Conservation (phyloP, 2,329 filamentous ascomycete genomes). For the Trichoderma sp. region DNA sequence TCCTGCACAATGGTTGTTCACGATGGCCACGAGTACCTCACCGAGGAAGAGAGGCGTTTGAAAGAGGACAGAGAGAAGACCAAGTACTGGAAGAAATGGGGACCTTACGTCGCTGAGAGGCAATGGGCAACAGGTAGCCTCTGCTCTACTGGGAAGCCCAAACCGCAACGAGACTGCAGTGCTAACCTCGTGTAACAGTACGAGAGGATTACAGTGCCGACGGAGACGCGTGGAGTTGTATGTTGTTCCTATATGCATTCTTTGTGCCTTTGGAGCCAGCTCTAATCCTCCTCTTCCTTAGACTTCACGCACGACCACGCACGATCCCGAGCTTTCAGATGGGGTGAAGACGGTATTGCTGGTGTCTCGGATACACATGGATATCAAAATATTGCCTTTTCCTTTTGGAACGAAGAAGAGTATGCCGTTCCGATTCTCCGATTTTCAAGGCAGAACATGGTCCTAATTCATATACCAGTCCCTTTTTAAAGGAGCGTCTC, state of each 20-base stretch:
- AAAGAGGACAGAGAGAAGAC: conserved; percentile 77
- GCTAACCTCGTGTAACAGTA: conserved; percentile 46
- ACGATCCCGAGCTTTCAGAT: conserved; percentile 82
- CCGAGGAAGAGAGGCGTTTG: conserved; percentile 85
- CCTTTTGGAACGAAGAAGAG: conserved; percentile 98
- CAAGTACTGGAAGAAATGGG: conserved; percentile 99
- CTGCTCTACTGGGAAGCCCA: too few species aligned
- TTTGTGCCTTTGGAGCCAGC: neutral
- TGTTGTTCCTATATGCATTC: conserved; percentile 38
- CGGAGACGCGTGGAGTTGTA: conserved; percentile 94
- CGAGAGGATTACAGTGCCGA: conserved; percentile 88
- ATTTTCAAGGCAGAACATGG: neutral
- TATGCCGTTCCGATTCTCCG: conserved; percentile 37
- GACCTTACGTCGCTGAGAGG: conserved; percentile 86
- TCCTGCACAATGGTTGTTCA: conserved; percentile 74
- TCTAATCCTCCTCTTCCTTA: conserved; percentile 35
- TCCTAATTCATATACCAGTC: conserved; percentile 55
- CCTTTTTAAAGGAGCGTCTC: conserved; percentile 89
- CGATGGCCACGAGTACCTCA: conserved; percentile 82
- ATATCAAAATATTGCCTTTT: conserved; percentile 87
- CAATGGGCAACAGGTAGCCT: conserved; percentile 86
- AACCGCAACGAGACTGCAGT: neutral
- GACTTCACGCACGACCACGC: conserved; percentile 95
- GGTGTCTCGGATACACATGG: conserved; percentile 91
- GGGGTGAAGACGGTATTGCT: conserved; percentile 96